Base-by-base conservation (phyloP, 495 filamentous ascomycete genomes). In the Podospora tetraspora region DNA sequence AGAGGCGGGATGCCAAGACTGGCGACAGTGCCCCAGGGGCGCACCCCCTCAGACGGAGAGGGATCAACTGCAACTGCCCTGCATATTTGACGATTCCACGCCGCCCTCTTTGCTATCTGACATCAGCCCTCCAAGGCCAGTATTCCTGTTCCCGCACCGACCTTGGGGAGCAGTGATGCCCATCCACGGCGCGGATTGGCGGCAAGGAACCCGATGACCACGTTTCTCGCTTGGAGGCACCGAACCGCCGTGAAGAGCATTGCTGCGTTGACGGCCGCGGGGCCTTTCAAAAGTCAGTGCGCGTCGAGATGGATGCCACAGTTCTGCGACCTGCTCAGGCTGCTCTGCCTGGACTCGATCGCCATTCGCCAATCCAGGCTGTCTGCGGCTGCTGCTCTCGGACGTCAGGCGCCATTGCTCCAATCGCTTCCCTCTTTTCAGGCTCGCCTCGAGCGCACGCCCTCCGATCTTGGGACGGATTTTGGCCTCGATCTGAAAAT, bases 261-360 rank as follows among this genome's bases (percentile, higher is more conserved):
- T 52, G 43, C 43, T 52, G 43, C 43, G 43, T 52, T 52, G 43
- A 34, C 43, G 65, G 70, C 66, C 63, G 59, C 65, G 58, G 65
- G 61, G 25, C 67, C 24, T 61, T 70, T 37, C 27, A 63, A 22
- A 63, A 22, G 72, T 75, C 73, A 75, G 73, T 75, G 73, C 73
- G 43, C 43, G 68, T 66, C 63, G 57, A 60, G 59, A 52, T 59
- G 60, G 71, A 61, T 60, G 25, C 59, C 60, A 21, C 23, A 23
- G 43, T 66, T 27, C 27, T 67, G 60, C 59, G 25, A 27, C 57
- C 32, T 52, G 43, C 43, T 52, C 43, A 52, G 43, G 43, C 3
- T 52, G 43, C 12, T 62, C 52, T 24, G 25, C 61, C 64, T 64
- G 71, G 69, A 30, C 25, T 66, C 37, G 29, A 24, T 34, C n/a